A percentile compares a stretch with the other conserved stretches of the same genome.
Evolutionary conservation across 1,284 basidiomycete species (phyloP).

Genomic region (Thecaphora frezii): DNA sequence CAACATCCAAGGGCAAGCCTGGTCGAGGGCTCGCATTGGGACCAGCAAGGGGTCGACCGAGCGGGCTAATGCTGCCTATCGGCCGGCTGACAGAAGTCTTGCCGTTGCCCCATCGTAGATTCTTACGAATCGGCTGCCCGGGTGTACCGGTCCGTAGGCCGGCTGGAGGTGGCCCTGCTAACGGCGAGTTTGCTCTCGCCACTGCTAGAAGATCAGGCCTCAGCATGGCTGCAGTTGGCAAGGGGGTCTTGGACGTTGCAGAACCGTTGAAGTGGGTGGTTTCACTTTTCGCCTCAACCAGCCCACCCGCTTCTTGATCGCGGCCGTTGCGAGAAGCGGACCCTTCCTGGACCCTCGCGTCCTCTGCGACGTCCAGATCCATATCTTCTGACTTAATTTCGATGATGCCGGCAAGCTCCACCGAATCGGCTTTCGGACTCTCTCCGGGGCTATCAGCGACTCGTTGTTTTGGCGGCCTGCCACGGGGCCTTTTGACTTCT

Average conservation of each 20-base stretch:
- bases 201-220: constrained; percentile 28
- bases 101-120: constrained; percentile 55
- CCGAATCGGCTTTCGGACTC: not conserved
- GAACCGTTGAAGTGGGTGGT: too few relatives aligned
- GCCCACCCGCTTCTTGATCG: too few relatives aligned
- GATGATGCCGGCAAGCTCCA: not conserved
- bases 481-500: constrained; percentile 24
- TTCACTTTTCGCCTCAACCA: too few relatives aligned
- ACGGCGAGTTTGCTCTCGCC: constrained; percentile 33
- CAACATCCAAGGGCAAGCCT: not conserved
- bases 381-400: not conserved
- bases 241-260: constrained; percentile 16
- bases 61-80: constrained; percentile 28
- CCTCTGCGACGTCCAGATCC: too few relatives aligned
- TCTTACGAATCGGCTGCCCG: constrained; percentile 53
- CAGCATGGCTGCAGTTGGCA: constrained; percentile 18
- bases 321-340: too few relatives aligned
- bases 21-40: constrained; percentile 17
- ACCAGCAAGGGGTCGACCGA: constrained; percentile 15
- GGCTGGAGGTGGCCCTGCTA: constrained; percentile 33
- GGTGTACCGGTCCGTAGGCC: constrained; percentile 11
- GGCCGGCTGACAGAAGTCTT: constrained; percentile 48
- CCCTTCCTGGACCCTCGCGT: too few relatives aligned
- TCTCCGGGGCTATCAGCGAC: not conserved
- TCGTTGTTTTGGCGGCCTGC: constrained; percentile 1